Evolutionary conservation across 2,329 filamentous ascomycete genomes (phyloP).

Genomic region (Neonectria hederae): DNA sequence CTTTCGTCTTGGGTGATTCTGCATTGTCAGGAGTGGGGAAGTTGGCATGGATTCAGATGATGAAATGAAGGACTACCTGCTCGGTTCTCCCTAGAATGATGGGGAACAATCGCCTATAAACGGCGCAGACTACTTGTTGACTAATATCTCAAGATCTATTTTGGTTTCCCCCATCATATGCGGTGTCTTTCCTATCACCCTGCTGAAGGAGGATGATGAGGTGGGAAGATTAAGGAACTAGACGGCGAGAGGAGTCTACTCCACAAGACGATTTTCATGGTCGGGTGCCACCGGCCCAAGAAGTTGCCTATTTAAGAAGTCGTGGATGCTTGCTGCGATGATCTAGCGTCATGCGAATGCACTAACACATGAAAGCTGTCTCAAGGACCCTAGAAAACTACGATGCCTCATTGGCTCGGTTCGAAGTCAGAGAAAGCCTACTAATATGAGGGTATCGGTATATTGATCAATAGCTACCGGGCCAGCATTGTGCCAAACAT

Average conservation of each 20-base stretch:
- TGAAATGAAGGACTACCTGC: background rate
- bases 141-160: background rate
- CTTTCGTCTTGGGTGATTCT: conserved; percentile 10
- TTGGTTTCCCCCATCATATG: background rate
- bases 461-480: background rate
- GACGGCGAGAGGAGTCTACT: background rate
- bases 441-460: background rate
- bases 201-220: background rate
- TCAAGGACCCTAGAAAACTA: background rate
- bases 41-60: background rate
- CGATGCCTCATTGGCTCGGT: background rate
- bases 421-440: background rate
- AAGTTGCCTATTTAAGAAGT: background rate
- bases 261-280: background rate
- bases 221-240: background rate
- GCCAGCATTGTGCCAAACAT: background rate
- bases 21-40: background rate
- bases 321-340: background rate
- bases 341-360: background rate
- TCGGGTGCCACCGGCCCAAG: background rate
- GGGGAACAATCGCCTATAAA: background rate
- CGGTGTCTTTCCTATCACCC: background rate
- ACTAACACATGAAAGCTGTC: background rate
- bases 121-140: background rate
- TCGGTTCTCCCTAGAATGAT: background rate